A percentile compares a stretch with the other conserved stretches of the same genome.
Conservation (phyloP, 2,329 filamentous ascomycete genomes). For the Cercospora sp. region DNA sequence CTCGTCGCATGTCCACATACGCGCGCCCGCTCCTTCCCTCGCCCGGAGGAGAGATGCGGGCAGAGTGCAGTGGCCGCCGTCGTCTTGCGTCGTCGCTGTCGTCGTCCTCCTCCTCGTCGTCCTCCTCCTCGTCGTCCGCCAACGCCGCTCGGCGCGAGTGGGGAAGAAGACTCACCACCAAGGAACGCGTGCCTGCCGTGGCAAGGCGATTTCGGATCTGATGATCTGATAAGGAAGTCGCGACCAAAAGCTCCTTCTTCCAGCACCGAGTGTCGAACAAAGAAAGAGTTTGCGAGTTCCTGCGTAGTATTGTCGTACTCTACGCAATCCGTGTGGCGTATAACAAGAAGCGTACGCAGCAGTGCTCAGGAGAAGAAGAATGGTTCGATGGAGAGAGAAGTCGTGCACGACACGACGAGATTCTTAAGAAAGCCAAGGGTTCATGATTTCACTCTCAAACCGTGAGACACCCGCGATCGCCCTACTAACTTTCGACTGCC, state of each 20-base stretch:
- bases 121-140: not conserved
- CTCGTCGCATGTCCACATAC: not conserved
- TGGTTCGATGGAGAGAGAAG: not conserved
- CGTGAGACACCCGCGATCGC: not conserved
- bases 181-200: not conserved
- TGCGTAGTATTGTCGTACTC: not conserved
- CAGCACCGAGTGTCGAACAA: not conserved
- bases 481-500: not conserved
- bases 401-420: not conserved
- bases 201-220: slow-evolving; percentile 3
- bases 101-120: not conserved
- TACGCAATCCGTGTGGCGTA: not conserved
- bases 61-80: not conserved
- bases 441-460: not conserved
- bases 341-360: not conserved
- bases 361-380: not conserved
- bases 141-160: not conserved
- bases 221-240: not conserved
- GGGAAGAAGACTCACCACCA: not conserved
- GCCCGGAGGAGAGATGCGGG: not conserved
- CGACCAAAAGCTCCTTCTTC: not conserved
- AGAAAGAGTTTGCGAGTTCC: not conserved
- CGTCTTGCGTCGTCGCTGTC: not conserved
- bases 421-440: not conserved
- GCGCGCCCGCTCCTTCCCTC: not conserved